Evolutionary conservation across 2,329 filamentous ascomycete genomes (phyloP).

Genomic region (Phyllosticta citriasiana): DNA sequence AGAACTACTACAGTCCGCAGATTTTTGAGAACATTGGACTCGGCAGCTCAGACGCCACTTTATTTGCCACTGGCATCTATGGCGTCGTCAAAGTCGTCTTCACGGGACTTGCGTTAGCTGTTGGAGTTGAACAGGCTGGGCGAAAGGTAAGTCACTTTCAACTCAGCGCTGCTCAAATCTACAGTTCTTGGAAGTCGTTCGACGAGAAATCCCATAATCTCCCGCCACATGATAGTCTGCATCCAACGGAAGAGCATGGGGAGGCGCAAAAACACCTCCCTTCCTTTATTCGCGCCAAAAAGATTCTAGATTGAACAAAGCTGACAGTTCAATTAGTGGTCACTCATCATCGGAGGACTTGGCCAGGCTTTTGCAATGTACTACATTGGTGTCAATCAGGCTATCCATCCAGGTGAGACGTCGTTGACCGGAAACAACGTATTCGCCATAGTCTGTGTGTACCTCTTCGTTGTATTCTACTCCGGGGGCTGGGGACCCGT

Average conservation of each 20-base stretch:
- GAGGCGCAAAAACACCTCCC: background rate
- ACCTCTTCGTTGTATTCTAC: conserved; percentile 39
- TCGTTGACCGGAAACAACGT: conserved; percentile 26
- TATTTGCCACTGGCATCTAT: conserved; percentile 39
- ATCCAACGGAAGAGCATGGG: background rate
- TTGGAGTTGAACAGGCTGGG: conserved; percentile 36
- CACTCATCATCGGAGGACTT: conserved; percentile 30
- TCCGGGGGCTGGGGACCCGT: conserved; percentile 37
- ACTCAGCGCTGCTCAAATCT: background rate
- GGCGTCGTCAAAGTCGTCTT: conserved; percentile 37
- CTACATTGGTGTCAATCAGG: conserved; percentile 27
- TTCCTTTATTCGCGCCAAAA: background rate
- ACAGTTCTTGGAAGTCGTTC: too few species aligned
- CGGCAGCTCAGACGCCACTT: conserved; percentile 25
- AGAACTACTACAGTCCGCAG: conserved; percentile 35
- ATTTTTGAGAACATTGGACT: conserved; percentile 36
- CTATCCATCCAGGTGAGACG: conserved; percentile 24
- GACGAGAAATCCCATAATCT: background rate
- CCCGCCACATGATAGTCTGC: too few species aligned
- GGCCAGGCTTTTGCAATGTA: conserved; percentile 38
- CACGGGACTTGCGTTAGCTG: conserved; percentile 34
- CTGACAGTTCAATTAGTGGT: conserved; percentile 22
- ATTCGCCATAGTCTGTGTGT: conserved; percentile 43
- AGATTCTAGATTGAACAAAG: too few species aligned
- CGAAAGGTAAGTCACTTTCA: conserved; percentile 24